phyloP scores from a whole-genome alignment of 176 grass and related monocot genomes.

The Zea mays region Zm-B73-REFERENCE-NAM-5.0 NC_050105.1:116203501-116204000 shows the following conservation, averaged over 20 bases:
- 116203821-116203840: conserved; percentile 5
- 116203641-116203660: conserved; percentile 22
- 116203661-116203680: conserved; percentile 38
- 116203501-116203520: conserved; percentile 51
- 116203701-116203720: conserved; percentile 37
- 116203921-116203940: not conserved
- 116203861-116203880: not conserved
- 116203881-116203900: too few relatives aligned
- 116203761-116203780: conserved; percentile 36
- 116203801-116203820: conserved; percentile 39
- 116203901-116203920: too few relatives aligned
- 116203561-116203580: conserved; percentile 19
- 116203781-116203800: conserved; percentile 11
- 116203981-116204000: not conserved
- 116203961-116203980: not conserved
- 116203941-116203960: not conserved
- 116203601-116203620: conserved; percentile 19
- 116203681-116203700: not conserved
- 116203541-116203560: conserved; percentile 20
- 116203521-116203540: conserved; percentile 28
- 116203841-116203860: not conserved
- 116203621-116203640: conserved; percentile 33
- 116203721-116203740: conserved; percentile 28
- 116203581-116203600: conserved; percentile 41
- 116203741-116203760: conserved; percentile 31